Base-by-base conservation (phyloP, 495 filamentous ascomycete genomes). In the Neurospora sp. region DNA sequence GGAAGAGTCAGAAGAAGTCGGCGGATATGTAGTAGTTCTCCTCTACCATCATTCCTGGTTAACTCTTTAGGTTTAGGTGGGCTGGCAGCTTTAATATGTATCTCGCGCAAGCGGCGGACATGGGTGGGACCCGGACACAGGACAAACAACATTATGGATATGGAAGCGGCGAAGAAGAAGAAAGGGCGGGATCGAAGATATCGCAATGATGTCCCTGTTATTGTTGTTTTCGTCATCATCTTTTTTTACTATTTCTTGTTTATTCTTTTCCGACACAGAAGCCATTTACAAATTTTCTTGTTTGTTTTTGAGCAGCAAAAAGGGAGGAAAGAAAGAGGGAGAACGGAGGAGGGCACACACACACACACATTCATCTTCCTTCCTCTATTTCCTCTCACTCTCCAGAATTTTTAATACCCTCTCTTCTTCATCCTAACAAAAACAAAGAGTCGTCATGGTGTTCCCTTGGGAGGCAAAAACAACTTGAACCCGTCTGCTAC, bases 1-100 rank as follows among this genome's bases (percentile, higher is more conserved):
- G 96, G 96, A 92, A 88, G 82, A 88, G 86, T 78, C 86, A 82
- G 70, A 78, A 83, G 62, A 84, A 83, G 75, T 83, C 83, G 23
- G 82, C 84, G 69, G 54, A 66, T 37, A 35, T 18, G 27, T 66
- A 66, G 54, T 31, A 66, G 54, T 66, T 37, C 54, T 66, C 12
- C 27, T 66, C 27, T 66, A 37, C 31, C 54, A 66, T 35, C 27
- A 66, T 66, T 35, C 12, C 54, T 37, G 27, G 54, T 66, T 66
- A 66, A 35, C 27, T 35, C 35, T 66, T 16, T 35, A 66, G 14
- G 27, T 66, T 27, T 66, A 35, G 54, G n/a, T 48, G 44, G 54
- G 14, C 54, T 66, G 54, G 54, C 54, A 66, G 54, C 6, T 66
- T 66, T 66, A 66, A 66, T 66, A 66, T 66, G 54, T 66, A 66